Conservation (phyloP, 2,329 filamentous ascomycete genomes). For the Talaromyces funiculosus region DNA sequence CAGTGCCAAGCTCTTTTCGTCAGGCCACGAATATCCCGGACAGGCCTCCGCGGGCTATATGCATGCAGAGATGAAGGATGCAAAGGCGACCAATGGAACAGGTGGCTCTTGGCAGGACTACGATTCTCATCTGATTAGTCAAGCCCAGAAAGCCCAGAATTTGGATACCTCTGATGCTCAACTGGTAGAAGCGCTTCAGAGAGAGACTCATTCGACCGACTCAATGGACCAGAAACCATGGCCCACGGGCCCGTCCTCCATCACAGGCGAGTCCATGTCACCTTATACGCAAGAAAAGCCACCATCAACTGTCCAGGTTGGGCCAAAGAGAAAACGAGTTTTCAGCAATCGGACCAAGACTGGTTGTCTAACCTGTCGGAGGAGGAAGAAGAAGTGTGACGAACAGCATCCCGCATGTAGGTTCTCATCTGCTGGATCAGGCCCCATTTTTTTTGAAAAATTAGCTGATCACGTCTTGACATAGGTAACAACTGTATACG, state of each 20-base stretch:
- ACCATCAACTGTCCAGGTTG: conserved; percentile 32
- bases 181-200: conserved; percentile 48
- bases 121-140: conserved; percentile 39
- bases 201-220: conserved; percentile 43
- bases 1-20: conserved; percentile 16
- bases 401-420: conserved; percentile 88
- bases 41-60: conserved; percentile 19
- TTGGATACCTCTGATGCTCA: conserved; percentile 46
- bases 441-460: not conserved
- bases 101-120: conserved; percentile 34
- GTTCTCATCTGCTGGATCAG: conserved; percentile 27
- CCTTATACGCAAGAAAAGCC: conserved; percentile 30
- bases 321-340: conserved; percentile 45
- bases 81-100: conserved; percentile 22
- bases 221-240: conserved; percentile 24
- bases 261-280: conserved; percentile 29
- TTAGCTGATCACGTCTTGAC: conserved; percentile 14
- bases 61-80: conserved; percentile 28
- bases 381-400: conserved; percentile 96
- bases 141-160: conserved; percentile 43
- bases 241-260: conserved; percentile 31
- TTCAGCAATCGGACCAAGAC: conserved; percentile 97
- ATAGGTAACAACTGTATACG: conserved; percentile 82
- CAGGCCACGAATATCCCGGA: conserved; percentile 20
- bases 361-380: conserved; percentile 85